phyloP scores from a whole-genome alignment of 176 grass and related monocot species.

The Tillandsia leiboldiana region DNA sequence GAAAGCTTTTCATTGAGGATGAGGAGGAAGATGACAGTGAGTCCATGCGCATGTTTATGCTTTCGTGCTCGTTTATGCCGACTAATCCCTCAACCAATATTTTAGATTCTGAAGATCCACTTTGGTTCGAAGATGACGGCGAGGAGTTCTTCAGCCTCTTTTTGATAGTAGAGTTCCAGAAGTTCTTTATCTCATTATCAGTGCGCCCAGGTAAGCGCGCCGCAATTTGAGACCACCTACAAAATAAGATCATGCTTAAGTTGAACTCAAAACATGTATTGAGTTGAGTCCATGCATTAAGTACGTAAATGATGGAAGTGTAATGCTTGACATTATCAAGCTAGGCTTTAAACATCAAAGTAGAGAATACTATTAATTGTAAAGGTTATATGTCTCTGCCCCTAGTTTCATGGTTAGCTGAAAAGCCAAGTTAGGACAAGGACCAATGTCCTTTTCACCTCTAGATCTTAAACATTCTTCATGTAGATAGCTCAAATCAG shows the following conservation, averaged over 20 bases:
- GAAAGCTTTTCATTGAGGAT: constrained; percentile 30
- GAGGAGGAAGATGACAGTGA: constrained; percentile 45
- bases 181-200: constrained; percentile 99
- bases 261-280: background rate
- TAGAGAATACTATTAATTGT: no score
- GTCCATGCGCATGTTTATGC: constrained; percentile 39
- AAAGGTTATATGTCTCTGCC: no score
- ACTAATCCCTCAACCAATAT: constrained; percentile 23
- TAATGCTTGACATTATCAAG: background rate
- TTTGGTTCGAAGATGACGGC: constrained; percentile 16
- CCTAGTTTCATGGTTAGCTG: no score
- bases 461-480: background rate
- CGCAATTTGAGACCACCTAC: constrained; percentile 95
- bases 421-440: background rate
- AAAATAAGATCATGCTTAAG: background rate
- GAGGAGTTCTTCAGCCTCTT: constrained; percentile 64
- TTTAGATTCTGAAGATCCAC: constrained; percentile 40
- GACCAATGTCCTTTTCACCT: background rate
- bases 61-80: constrained; percentile 29
- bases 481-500: background rate
- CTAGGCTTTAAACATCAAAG: background rate
- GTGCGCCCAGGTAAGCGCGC: constrained; percentile 79
- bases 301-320: background rate
- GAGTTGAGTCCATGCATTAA: background rate
- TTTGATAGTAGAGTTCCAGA: constrained; percentile 99